Evolutionary conservation across 1,139 yeast species (phyloP), one percentile per base, ranked within the genome.

Genomic region (Candida dubliniensis): DNA sequence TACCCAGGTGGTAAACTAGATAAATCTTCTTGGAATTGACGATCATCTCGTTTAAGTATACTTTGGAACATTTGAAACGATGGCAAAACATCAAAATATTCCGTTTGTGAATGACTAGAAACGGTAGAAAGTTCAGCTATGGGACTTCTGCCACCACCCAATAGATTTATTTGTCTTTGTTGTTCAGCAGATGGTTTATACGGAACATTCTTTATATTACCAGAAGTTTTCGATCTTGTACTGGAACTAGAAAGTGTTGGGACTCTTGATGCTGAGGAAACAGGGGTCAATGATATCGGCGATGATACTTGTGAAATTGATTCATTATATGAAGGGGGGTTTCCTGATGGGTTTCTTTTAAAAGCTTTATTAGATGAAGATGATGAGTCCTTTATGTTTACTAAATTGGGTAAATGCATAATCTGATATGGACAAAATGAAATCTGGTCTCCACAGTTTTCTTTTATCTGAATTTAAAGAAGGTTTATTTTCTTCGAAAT

Each of bases 21-120:
- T 18, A 67, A 56, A 45, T 69, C 65, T 47, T 74, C 79, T 43
- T 56, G 60, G 46, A 74, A 74, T 51, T 74, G 78, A 32, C 55
- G 54, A 45, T 71, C 75, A 48, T 73, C 75, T 44, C 84, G 56
- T 46, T 75, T 76, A 47, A 81, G 66, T 46, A 81, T 69, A 25
- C 79, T 71, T 51, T 77, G 81, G 52, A 77, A 80, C 83, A 81
- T 79, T 52, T 80, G 84, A 56, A 81, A 82, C 1, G 85, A 79
- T 1, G 87, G 87, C 37, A 81, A 59, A 2, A 81, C 73, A 54
- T 81, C 85, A 51, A 73, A 74, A 52, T 71, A 73, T 46, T 72
- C 76, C 0, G 77, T 72, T 34, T 68, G 73, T 2, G 72, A 57
- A 32, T 63, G 56, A 1, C 74, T 61, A 1, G 62, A 47, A 2